phyloP scores from a whole-genome alignment of 2,329 filamentous ascomycete species.

The Pyrenophora tritici-repentis region DNA sequence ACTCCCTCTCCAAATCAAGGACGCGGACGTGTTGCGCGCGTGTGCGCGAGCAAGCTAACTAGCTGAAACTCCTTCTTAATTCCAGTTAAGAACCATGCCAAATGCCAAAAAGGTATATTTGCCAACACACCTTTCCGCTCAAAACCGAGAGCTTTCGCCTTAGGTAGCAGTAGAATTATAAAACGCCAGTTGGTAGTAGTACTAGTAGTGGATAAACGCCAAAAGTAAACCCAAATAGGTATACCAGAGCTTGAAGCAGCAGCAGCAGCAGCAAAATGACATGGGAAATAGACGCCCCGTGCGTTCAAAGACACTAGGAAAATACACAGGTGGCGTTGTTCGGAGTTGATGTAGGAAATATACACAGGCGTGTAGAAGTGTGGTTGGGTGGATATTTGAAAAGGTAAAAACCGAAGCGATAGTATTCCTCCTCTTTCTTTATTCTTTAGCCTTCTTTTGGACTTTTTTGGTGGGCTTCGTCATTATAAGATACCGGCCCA shows the following conservation, averaged over 20 bases:
- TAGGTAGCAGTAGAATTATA: not conserved
- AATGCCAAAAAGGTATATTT: constrained; percentile 14
- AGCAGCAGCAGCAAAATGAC: constrained; percentile 14
- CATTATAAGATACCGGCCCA: constrained; percentile 65
- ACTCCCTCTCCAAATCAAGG: not conserved
- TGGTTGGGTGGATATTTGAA: constrained; percentile 1
- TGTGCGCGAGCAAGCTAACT: constrained; percentile 5
- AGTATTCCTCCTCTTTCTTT: constrained; percentile 21
- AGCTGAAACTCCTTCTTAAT: not conserved
- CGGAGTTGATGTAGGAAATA: constrained; percentile 21
- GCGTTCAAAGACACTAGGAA: constrained; percentile 4
- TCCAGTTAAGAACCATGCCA: constrained; percentile 7
- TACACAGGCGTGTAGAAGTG: constrained; percentile 25
- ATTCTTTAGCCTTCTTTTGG: constrained; percentile 26
- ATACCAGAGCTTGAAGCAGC: constrained; percentile 12
- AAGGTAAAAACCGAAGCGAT: constrained; percentile 5
- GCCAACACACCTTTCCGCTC: constrained; percentile 6
- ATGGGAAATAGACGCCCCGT: constrained; percentile 10
- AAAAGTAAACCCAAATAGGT: constrained; percentile 16
- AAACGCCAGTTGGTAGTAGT: constrained; percentile 3
- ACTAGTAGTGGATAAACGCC: constrained; percentile 11
- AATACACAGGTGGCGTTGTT: constrained; percentile 16
- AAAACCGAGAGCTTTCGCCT: not conserved
- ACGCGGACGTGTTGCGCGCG: constrained; percentile 2
- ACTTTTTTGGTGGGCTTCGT: constrained; percentile 16